Base-by-base conservation (phyloP, 768 basidiomycete genomes). In the Clathrus columnatus region DNA sequence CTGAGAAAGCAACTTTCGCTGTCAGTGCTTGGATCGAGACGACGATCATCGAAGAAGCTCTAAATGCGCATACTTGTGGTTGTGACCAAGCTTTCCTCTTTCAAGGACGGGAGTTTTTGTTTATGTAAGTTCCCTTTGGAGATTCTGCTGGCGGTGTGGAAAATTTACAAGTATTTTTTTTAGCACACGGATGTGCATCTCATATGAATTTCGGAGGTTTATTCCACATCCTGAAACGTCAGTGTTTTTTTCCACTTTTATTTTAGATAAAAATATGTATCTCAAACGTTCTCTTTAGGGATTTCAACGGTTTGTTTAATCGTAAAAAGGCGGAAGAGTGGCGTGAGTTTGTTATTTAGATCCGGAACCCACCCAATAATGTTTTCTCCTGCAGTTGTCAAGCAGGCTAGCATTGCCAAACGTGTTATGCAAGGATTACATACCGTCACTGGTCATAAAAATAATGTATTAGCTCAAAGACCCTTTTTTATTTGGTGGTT, bases 401-500 rank as follows among this genome's bases (percentile, higher is more conserved):
- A 88, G 61, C 85, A 87, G 61, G 76, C 76, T 26, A 79, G 78
- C 32, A 77, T 87, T 27, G 76, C 85, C n/a, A 73, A 77, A 59
- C 77, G 79, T 32, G 79, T 83, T 47, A 79, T 77, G 62, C 63
- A 70, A 24, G 73, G 82, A 17, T 73, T 85, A 18, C 72, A 76
- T 48, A 74, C 78, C 50, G 67, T 83, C 16, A 72, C 71, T n/a
- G 72, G 75, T 30, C 67, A 70, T 2, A 73, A 78, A 30, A 80
- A 75, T 0, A 73, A 83, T 57, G 69, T 81, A 61, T 70, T 89
- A 27, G 78, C 81, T 18, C 74, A 85, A 24, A 78, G 85, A 0
- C 87, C 87, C 0, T 87, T 79, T 67, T 79, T 84, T 61, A 77
- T 81, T 52, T 75, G 75, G 45, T 89, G 87, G 87, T 85, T 85